Evolutionary conservation across 106 monocot species (phyloP).

Genomic region (Phalaenopsis aphrodite): DNA sequence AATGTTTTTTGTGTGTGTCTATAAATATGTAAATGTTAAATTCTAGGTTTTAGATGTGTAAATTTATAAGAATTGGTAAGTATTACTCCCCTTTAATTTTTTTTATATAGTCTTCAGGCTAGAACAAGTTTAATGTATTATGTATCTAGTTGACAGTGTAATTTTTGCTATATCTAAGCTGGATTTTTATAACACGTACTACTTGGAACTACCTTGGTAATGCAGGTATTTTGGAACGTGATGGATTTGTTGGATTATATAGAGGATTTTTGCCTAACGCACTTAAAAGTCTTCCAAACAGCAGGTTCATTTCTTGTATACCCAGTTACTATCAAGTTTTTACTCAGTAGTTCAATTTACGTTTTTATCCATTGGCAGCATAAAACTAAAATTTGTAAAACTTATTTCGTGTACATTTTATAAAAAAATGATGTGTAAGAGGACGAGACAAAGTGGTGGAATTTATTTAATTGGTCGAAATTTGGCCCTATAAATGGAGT

Average conservation of each 20-base stretch:
- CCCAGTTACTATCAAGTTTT: background rate
- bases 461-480: too few relatives aligned
- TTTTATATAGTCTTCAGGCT: too few relatives aligned
- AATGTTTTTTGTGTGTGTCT: too few relatives aligned
- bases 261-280: conserved; percentile 93
- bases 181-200: background rate
- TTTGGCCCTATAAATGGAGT: too few relatives aligned
- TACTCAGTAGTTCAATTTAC: background rate
- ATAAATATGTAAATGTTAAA: too few relatives aligned
- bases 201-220: background rate
- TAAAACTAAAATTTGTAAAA: too few relatives aligned
- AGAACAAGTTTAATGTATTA: background rate
- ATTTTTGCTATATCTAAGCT: background rate
- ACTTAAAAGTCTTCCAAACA: conserved; percentile 85
- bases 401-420: too few relatives aligned
- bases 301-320: conserved; percentile 49
- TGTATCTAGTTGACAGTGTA: background rate
- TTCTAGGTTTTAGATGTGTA: too few relatives aligned
- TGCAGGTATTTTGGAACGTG: conserved; percentile 86
- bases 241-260: conserved; percentile 78
- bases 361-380: background rate
- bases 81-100: too few relatives aligned
- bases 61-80: too few relatives aligned
- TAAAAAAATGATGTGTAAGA: too few relatives aligned
- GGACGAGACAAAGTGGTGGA: too few relatives aligned